Conservation (phyloP, 2,329 filamentous ascomycete species). For the Phoma sp. region DNA sequence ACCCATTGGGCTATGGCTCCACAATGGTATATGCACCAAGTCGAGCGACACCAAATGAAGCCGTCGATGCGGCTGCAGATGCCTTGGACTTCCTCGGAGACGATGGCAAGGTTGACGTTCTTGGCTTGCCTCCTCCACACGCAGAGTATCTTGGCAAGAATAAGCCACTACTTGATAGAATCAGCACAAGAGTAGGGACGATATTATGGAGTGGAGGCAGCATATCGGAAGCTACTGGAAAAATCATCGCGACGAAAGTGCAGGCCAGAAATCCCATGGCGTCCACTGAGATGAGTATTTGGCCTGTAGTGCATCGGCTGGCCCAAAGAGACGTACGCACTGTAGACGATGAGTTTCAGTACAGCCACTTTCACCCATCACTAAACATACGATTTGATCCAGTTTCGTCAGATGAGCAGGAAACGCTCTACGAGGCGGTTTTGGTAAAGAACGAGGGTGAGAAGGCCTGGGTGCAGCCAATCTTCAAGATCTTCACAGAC, state of each 20-base stretch:
- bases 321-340: too few species aligned
- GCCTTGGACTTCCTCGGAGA: not conserved
- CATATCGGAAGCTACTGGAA: not conserved
- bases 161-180: not conserved
- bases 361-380: not conserved
- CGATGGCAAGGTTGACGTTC: not conserved
- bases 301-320: not conserved
- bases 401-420: not conserved
- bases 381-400: not conserved
- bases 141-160: not conserved
- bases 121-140: not conserved
- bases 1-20: not conserved
- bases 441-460: not conserved
- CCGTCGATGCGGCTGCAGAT: not conserved
- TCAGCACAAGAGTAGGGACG: not conserved
- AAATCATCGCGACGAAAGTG: not conserved
- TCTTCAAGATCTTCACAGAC: not conserved
- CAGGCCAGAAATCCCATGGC: not conserved
- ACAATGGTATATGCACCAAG: not conserved
- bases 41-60: not conserved
- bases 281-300: not conserved
- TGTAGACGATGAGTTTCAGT: not conserved
- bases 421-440: not conserved
- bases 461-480: not conserved
- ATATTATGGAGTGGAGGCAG: not conserved